phyloP scores from a whole-genome alignment of 2,329 filamentous ascomycete species.

The Mollisia scopiformis region DNA sequence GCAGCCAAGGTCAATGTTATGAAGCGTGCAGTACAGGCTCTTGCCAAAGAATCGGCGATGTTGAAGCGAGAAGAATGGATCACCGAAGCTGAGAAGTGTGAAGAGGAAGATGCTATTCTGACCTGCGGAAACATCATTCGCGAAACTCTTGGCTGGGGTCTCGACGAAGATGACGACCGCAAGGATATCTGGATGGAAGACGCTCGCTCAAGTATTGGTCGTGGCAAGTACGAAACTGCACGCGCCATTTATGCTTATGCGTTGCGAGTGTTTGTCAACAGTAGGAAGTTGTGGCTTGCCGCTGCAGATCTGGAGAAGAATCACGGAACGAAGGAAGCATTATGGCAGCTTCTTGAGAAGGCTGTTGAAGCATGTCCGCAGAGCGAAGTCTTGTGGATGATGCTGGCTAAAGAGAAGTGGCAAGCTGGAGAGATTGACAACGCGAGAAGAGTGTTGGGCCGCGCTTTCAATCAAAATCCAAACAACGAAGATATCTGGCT shows the following conservation, averaged over 20 bases:
- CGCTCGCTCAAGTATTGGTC: constrained; percentile 77
- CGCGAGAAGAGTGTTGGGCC: constrained; percentile 80
- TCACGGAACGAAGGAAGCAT: constrained; percentile 80
- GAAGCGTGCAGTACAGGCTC: constrained; percentile 86
- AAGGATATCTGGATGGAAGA: constrained; percentile 97
- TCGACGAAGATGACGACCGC: constrained; percentile 95
- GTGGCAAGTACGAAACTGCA: constrained; percentile 86
- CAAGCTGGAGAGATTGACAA: constrained; percentile 85
- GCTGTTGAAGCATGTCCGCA: constrained; percentile 92
- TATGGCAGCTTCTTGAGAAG: constrained; percentile 87
- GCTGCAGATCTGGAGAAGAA: constrained; percentile 90
- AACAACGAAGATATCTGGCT: constrained; percentile 99
- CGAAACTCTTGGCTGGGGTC: constrained; percentile 88
- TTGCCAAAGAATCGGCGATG: constrained; percentile 94
- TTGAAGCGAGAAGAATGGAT: constrained; percentile 98
- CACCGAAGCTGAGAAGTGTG: constrained; percentile 88
- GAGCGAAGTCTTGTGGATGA: constrained; percentile 92
- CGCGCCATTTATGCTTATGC: constrained; percentile 93
- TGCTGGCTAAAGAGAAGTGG: constrained; percentile 94
- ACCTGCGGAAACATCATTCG: constrained; percentile 90
- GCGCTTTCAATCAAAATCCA: constrained; percentile 92
- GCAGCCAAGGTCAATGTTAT: constrained; percentile 85
- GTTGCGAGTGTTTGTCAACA: constrained; percentile 85
- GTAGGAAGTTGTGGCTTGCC: constrained; percentile 85
- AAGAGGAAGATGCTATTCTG: constrained; percentile 83